phyloP scores from a whole-genome alignment of 148 eudicot species.

The Simmondsia chinensis region DNA sequence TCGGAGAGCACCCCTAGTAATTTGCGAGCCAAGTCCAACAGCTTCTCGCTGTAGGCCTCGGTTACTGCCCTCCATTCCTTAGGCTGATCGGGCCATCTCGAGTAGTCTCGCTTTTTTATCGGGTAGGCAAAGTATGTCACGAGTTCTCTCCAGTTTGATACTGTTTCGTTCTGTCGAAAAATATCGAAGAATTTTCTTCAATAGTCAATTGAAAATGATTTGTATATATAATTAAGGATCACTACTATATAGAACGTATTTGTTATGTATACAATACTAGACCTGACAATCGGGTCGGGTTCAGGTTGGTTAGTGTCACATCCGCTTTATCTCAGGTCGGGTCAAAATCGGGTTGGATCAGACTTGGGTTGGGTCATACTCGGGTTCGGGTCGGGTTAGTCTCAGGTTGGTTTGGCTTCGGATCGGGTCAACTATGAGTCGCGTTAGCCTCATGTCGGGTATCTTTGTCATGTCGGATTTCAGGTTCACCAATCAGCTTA shows the following conservation, averaged over 20 bases:
- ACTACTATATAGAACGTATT: background rate
- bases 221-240: background rate
- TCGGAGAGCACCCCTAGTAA: constrained; percentile 50
- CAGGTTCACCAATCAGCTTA: no score
- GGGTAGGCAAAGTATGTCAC: constrained; percentile 60
- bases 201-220: background rate
- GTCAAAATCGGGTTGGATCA: no score
- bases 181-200: background rate
- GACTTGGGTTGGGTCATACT: no score
- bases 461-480: no score
- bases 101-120: constrained; percentile 43
- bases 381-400: no score
- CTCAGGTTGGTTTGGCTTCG: no score
- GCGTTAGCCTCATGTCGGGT: no score
- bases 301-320: no score
- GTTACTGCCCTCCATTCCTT: constrained; percentile 45
- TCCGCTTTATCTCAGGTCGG: no score
- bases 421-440: no score
- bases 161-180: constrained; percentile 43
- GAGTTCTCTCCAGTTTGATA: constrained; percentile 63
- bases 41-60: constrained; percentile 37
- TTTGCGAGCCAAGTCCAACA: constrained; percentile 39
- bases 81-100: constrained; percentile 73
- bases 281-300: no score
- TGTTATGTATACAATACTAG: background rate